These are phyloP conservation scores for Raphanus sativus DNA, from an alignment of 345 rosid genomes.

Conservation along the genomic window DNA sequence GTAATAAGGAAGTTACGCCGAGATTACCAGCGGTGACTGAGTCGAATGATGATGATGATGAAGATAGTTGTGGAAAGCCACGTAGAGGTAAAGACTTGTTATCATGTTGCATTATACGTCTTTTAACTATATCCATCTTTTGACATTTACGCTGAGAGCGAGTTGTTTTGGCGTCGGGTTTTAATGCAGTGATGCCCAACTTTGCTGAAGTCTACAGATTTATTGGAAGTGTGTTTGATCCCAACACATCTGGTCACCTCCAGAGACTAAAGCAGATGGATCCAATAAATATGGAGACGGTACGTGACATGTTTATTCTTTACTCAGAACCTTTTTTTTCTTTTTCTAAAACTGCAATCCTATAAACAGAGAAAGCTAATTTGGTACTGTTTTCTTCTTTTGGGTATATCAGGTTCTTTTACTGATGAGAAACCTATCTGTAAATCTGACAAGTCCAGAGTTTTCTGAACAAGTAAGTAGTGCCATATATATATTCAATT, in stretches of 20 bases:
- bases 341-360: not conserved
- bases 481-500: not conserved
- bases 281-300: slow-evolving; percentile 78
- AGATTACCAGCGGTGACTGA: slow-evolving; percentile 40
- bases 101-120: not conserved
- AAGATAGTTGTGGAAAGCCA: slow-evolving; percentile 43
- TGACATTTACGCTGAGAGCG: not conserved
- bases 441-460: slow-evolving; percentile 72
- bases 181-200: slow-evolving; percentile 76
- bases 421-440: slow-evolving; percentile 78
- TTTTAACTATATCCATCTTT: not conserved
- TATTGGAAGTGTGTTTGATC: slow-evolving; percentile 90
- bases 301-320: slow-evolving; percentile 32
- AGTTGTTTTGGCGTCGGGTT: slow-evolving; percentile 30
- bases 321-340: not conserved
- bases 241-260: slow-evolving; percentile 59
- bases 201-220: slow-evolving; percentile 89
- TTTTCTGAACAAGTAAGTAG: slow-evolving; percentile 76
- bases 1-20: slow-evolving; percentile 55
- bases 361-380: slow-evolving; percentile 11
- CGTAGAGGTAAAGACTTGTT: slow-evolving; percentile 48
- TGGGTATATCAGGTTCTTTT: slow-evolving; percentile 52
- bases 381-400: not conserved
- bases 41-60: slow-evolving; percentile 46
- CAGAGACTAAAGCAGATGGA: slow-evolving; percentile 85